Base-by-base conservation (phyloP, 352 stramenopile species). In the Phytopythium chamaehyphon region DNA sequence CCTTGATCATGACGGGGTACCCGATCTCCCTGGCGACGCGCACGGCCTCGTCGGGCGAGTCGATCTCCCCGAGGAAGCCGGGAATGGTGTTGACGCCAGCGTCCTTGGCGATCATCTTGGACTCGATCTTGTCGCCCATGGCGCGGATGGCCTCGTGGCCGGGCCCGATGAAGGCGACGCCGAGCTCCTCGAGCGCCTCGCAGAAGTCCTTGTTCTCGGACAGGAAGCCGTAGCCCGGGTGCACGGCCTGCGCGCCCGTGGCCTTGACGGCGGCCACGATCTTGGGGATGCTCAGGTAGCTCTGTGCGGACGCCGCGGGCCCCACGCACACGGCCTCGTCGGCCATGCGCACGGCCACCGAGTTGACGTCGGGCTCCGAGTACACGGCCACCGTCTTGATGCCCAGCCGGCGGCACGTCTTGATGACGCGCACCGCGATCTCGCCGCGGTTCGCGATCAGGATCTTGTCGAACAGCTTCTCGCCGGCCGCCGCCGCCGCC, bases 1-100 rank as follows among this genome's bases (percentile, higher is more conserved):
- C 97, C 70, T 99, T 99, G 65, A 99, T 97, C 83, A 99, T 98
- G 3, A 99, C 90, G 0, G 96, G 96, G 64, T 98, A 99, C 7
- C 93, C 93, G 45, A 99, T 97, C 8, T 97, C 86, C 37, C 83
- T 71, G 1, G 95, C 78, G 43, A 98, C 81, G 51, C 83, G 64
- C 6, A 97, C 59, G 0, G 88, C 86, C 16, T 97, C 76, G 0
- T 95, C 81, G 2, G 89, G 61, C 33, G 67, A 71, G 52, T 86
- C 68, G 47, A 96, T 86, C 54, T 75, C 76, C 18, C 91, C 94
- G 49, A 98, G 73, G 60, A 90, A 98, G 21, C 96, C 95, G 6
- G 96, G 95, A 61, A 98, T 98, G 16, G 85, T 98, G 59, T 88
- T 96, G 18, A 86, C 93, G 2, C 88, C 88, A 1, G 96, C 96